Evolutionary conservation across 192 early-diverging fungal genomes (phyloP).

Genomic region (Backusella westeae): DNA sequence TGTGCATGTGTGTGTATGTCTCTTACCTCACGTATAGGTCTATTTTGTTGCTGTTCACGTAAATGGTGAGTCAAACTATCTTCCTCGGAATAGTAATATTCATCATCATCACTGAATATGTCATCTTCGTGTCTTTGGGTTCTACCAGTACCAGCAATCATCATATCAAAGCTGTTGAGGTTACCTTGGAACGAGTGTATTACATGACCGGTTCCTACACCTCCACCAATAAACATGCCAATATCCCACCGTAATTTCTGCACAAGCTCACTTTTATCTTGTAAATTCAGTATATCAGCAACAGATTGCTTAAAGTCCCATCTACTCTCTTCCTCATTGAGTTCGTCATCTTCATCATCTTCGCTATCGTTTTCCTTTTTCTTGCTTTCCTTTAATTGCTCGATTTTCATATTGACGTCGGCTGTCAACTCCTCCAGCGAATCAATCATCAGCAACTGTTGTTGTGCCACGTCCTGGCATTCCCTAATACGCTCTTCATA

Average conservation of each 20-base stretch:
- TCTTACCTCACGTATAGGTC: background rate
- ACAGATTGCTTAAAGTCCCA: conserved; percentile 17
- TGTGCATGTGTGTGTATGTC: background rate
- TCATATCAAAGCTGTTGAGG: conserved; percentile 11
- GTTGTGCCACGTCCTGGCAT: conserved; percentile 17
- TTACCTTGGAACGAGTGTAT: conserved; percentile 15
- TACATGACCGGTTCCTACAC: conserved; percentile 32
- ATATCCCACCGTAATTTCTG: conserved; percentile 25
- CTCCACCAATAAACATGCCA: conserved; percentile 24
- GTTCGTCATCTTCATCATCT: background rate
- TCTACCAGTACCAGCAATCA: conserved; percentile 24
- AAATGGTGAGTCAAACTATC: background rate
- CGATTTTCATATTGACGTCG: conserved; percentile 16
- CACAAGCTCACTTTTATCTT: conserved; percentile 14
- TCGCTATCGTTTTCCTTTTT: background rate
- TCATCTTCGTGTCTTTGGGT: background rate
- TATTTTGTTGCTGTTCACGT: background rate
- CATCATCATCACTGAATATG: background rate
- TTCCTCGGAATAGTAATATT: background rate
- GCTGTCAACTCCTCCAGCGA: conserved; percentile 17
- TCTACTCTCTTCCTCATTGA: background rate
- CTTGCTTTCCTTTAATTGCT: background rate
- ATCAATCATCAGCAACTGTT: conserved; percentile 24
- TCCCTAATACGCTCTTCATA: conserved; percentile 24
- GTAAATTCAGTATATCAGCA: conserved; percentile 13